Evolutionary conservation across 2,329 filamentous ascomycete genomes (phyloP), one percentile per base, ranked within the genome.

Genomic region (Exophiala xenobiotica): DNA sequence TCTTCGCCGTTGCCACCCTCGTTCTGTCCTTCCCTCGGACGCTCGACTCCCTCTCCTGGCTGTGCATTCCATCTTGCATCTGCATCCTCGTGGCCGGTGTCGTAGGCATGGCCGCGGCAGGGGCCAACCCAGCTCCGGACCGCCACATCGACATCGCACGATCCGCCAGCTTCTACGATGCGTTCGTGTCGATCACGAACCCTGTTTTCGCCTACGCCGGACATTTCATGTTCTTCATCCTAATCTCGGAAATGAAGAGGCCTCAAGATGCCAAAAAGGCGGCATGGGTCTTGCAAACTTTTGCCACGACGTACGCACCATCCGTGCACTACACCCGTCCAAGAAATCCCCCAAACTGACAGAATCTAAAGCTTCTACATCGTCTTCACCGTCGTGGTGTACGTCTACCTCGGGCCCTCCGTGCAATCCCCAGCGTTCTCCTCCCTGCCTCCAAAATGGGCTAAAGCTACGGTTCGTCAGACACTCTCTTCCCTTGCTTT

Each of bases 171-270:
- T 78, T 76, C 56, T 70, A 70, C 19, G 63, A 67, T 1, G 75
- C 74, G 1, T 78, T 78, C 49, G 66, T 75, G 43, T 69, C 66
- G 22, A 70, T 78, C 45, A 78, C 74, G 9, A 79, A 79, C 56
- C 76, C 77, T 0, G 76, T 79, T 0, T 79, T 80, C 53, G 70
- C 76, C 0, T 79, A 74, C 60, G 75, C 76, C 0, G 76, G 75
- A 3, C 76, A 78, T 51, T 78, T 78, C 61, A 76, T 78, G 71
- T 79, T 79, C 62, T 79, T 79, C 64, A 71, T 77, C 40, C 67
- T 79, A 26, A 75, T 79, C 31, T 78, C 74, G 0, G 77, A 80
- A 59, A 78, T 80, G 76, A 71, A 71, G 53, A 65, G 68, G 33
- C 77, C 77, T 4, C 67, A 70, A 46, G 74, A 79, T 45, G 74